Conservation (phyloP, 768 basidiomycete genomes). For the Galerina marginata region DNA sequence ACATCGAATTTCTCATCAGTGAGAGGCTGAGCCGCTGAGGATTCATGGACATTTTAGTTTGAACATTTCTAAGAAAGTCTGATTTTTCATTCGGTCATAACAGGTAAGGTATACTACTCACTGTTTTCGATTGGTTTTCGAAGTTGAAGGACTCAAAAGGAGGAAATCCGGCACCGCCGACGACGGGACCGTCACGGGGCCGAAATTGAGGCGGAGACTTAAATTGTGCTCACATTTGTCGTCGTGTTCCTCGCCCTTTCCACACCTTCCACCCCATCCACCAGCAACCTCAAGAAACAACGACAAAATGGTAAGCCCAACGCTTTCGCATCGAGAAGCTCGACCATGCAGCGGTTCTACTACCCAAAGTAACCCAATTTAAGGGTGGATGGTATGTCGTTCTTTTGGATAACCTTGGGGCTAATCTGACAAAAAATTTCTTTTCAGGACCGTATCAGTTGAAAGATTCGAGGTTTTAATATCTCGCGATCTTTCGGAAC, state of each 20-base stretch:
- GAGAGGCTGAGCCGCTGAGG: too few species aligned
- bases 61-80: too few species aligned
- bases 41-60: too few species aligned
- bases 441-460: slow-evolving; percentile 32
- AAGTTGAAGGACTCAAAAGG: not conserved
- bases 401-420: slow-evolving; percentile 39
- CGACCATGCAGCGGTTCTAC: slow-evolving; percentile 41
- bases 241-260: not conserved
- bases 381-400: slow-evolving; percentile 60
- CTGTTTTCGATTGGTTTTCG: too few species aligned
- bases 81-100: too few species aligned
- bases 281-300: slow-evolving; percentile 36
- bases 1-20: too few species aligned
- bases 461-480: slow-evolving; percentile 24
- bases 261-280: slow-evolving; percentile 34
- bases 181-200: slow-evolving; percentile 4
- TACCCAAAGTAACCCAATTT: slow-evolving; percentile 29
- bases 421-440: not conserved
- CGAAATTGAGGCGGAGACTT: slow-evolving; percentile 22
- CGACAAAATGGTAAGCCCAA: slow-evolving; percentile 58
- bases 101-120: too few species aligned
- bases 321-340: slow-evolving; percentile 39
- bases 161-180: not conserved
- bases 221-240: slow-evolving; percentile 8
- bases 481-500: slow-evolving; percentile 19